Conservation (phyloP, 768 basidiomycete species). For the Gautieria morchelliformis region DNA sequence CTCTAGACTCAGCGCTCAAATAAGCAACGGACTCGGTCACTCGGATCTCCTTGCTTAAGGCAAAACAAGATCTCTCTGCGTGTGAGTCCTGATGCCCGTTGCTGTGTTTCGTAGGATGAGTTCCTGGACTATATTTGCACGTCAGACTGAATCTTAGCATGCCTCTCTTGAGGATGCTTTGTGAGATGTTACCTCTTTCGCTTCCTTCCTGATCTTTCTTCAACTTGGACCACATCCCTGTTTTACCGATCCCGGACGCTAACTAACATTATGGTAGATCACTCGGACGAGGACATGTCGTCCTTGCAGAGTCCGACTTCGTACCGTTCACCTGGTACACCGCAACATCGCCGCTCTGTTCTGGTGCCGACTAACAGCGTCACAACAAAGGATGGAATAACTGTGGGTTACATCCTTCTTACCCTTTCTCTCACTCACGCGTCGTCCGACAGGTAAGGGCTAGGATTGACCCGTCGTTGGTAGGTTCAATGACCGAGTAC, state of each 20-base stretch:
- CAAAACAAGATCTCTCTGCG: background rate
- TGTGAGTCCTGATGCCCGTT: background rate
- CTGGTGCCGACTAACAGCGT: conserved; percentile 81
- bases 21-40: no score
- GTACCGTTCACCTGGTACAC: conserved; percentile 2
- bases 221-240: background rate
- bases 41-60: background rate
- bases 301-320: conserved; percentile 8
- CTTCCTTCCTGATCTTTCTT: background rate
- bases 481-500: background rate
- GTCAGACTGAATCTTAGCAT: conserved; percentile 30
- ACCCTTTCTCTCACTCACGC: conserved; percentile 13
- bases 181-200: background rate
- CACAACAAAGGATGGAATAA: conserved; percentile 56
- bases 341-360: conserved; percentile 16
- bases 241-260: background rate
- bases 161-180: background rate
- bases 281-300: background rate
- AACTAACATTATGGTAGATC: background rate
- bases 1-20: background rate
- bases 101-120: conserved; percentile 6
- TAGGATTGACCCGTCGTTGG: conserved; percentile 75
- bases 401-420: conserved; percentile 15
- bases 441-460: conserved; percentile 45
- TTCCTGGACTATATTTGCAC: conserved; percentile 29